Percentiles rank a stretch among this genome's conserved stretches.
These are phyloP conservation scores for Chytriomyces hyalinus DNA, from an alignment of 192 early-diverging fungal species.

Conservation along the genomic window DNA sequence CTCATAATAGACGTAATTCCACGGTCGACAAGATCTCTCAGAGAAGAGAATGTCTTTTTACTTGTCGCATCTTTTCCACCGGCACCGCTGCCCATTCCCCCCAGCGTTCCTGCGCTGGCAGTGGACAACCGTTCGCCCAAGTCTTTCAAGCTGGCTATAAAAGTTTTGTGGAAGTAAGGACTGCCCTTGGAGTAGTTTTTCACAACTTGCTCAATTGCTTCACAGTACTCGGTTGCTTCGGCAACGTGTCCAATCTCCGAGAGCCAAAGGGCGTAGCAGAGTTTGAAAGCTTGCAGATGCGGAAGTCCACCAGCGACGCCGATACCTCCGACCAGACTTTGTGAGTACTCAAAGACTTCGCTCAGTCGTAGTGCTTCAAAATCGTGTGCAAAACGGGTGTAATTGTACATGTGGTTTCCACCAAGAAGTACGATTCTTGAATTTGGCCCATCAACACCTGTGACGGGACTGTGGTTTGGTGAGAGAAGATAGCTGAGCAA, in stretches of 20 bases:
- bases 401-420: conserved; percentile 49
- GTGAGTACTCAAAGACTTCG: conserved; percentile 83
- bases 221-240: conserved; percentile 78
- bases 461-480: conserved; percentile 60
- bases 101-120: conserved; percentile 32
- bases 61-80: conserved; percentile 11
- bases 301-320: conserved; percentile 67
- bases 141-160: conserved; percentile 74
- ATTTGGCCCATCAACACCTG: conserved; percentile 67
- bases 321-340: conserved; percentile 53
- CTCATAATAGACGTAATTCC: conserved; percentile 70
- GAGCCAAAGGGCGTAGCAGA: conserved; percentile 80
- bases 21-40: conserved; percentile 58
- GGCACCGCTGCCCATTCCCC: conserved; percentile 40
- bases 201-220: conserved; percentile 73
- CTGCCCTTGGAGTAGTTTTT: conserved; percentile 74
- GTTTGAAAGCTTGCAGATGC: conserved; percentile 90
- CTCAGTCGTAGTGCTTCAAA: conserved; percentile 71
- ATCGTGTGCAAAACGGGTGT: conserved; percentile 57
- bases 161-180: conserved; percentile 78
- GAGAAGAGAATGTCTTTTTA: conserved; percentile 12
- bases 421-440: conserved; percentile 75
- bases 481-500: conserved; percentile 66
- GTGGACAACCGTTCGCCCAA: conserved; percentile 68
- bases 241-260: conserved; percentile 77